Evolutionary conservation across 306 rosid genomes (phyloP).

Genomic region (Spatholobus suberectus): DNA sequence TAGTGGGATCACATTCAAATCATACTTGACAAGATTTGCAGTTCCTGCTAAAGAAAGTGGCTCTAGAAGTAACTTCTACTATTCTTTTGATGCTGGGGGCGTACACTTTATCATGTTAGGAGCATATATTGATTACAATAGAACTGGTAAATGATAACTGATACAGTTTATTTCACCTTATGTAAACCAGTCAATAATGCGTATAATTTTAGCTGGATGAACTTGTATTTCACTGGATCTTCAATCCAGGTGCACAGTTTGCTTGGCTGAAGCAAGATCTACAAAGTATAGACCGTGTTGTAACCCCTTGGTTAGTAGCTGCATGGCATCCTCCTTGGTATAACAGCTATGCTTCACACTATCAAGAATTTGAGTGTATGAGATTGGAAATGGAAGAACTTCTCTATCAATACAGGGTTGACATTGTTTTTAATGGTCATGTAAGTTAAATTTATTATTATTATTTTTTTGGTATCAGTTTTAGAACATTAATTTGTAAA

Average conservation of each 20-base stretch:
- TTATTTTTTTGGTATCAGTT: neutral
- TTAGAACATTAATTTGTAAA: conserved; percentile 1
- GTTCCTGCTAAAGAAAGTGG: conserved; percentile 79
- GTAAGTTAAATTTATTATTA: conserved; percentile 66
- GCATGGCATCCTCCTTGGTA: conserved; percentile 96
- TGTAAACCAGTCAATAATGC: neutral
- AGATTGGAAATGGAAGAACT: conserved; percentile 92
- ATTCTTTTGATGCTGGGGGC: conserved; percentile 87
- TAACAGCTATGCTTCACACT: conserved; percentile 87
- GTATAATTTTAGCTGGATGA: conserved; percentile 5
- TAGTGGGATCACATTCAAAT: conserved; percentile 69
- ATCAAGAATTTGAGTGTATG: conserved; percentile 96
- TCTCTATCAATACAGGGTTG: conserved; percentile 70
- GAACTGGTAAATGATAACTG: conserved; percentile 67
- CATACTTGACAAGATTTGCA: conserved; percentile 77
- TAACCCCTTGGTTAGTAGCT: conserved; percentile 88
- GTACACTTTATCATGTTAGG: conserved; percentile 90
- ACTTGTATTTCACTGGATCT: conserved; percentile 25
- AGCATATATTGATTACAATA: conserved; percentile 84
- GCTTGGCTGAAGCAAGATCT: conserved; percentile 82
- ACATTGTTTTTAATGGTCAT: conserved; percentile 84
- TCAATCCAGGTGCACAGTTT: conserved; percentile 76
- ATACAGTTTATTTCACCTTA: conserved; percentile 22
- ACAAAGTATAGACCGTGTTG: conserved; percentile 52
- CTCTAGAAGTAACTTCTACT: conserved; percentile 80